Percentiles rank a stretch among this genome's conserved stretches.
Evolutionary conservation across 2,329 filamentous ascomycete species (phyloP).

Genomic region (Verticillium isaacii): DNA sequence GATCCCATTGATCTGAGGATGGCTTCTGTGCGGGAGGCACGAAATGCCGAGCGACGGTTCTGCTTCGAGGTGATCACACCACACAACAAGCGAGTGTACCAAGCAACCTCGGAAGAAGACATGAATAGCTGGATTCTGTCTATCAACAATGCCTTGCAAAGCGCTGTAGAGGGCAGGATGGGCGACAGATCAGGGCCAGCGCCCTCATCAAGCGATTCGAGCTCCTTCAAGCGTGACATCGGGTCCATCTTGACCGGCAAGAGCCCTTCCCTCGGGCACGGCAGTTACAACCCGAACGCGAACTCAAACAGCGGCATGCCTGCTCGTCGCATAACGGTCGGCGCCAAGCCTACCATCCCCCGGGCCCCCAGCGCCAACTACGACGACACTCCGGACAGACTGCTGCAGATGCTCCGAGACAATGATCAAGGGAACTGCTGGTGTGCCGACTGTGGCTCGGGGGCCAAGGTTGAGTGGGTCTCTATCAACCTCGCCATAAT

Average conservation of each 20-base stretch:
- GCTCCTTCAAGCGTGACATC: conserved; percentile 74
- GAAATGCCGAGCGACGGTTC: conserved; percentile 90
- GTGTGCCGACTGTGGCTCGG: conserved; percentile 92
- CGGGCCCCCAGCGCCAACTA: conserved; percentile 66
- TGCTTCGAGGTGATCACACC: conserved; percentile 99
- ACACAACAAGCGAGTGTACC: conserved; percentile 91
- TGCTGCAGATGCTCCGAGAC: conserved; percentile 82
- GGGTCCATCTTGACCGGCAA: conserved; percentile 92
- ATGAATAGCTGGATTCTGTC: conserved; percentile 96
- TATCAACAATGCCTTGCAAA: conserved; percentile 96
- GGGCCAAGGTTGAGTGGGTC: conserved; percentile 95
- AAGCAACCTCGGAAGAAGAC: conserved; percentile 95
- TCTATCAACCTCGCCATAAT: conserved; percentile 97
- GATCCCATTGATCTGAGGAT: conserved; percentile 96
- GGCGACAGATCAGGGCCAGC: conserved; percentile 43
- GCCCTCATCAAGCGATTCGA: conserved; percentile 38
- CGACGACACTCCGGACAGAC: conserved; percentile 78
- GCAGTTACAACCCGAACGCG: conserved; percentile 44
- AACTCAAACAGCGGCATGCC: conserved; percentile 53
- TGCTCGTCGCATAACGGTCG: conserved; percentile 83
- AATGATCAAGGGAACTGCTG: conserved; percentile 88
- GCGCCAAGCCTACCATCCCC: conserved; percentile 71
- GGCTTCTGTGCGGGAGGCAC: conserved; percentile 92
- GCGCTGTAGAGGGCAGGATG: conserved; percentile 81
- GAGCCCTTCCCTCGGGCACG: conserved; percentile 63